Base-by-base conservation (phyloP, 2,329 filamentous ascomycete species). In the Pyrenochaeta sp. region DNA sequence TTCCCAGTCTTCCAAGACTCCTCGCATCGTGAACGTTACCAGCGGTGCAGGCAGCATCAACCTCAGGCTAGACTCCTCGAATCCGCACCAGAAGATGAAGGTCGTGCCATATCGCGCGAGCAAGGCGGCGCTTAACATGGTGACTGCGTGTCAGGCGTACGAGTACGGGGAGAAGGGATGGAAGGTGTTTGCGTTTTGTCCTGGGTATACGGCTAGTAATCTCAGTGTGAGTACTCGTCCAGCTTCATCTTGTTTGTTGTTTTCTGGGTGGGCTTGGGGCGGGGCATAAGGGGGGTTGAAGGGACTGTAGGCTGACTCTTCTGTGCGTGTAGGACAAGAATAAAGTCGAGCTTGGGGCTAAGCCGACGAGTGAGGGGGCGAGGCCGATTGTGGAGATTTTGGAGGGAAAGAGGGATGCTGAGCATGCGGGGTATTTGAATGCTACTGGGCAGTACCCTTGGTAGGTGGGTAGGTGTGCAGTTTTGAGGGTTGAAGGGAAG, bases 51-150 rank as follows among this genome's bases (percentile, higher is more conserved):
- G 77, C 13, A 74, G 69, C 5, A 74, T 79, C 24, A 54, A 28
- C 0, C 27, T 59, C 6, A 61, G 71, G 13, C 54, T 73, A 0
- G 73, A 77, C 30, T 50, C 58, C 10, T 47, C 30, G 3, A 58
- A 62, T 2, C 34, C 54, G 7, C 60, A 59, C 22, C 71, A 73
- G 55, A 61, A 66, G 4, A 58, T 67, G 25, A 36, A 62, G 2
- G 34, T 30, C 1, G 50, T 54, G 48, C 66, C 67, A 44, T 79
- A 79, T 47, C 67, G 72, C 3, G 60, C 67, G 2, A 72, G 65
- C 45, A 79, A 79, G 54, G 67, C 77, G 1, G 77, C 76, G 3
- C 51, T 77, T 54, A 76, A 75, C 32, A 78, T 79, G 75, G 50
- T 78, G n/a, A 72, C 68, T 1, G 73, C 71, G 10, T 69, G 64